A percentile compares a stretch with the other conserved stretches of the same genome.
These are phyloP conservation scores for Udeniomyces megalosporus DNA, from an alignment of 768 basidiomycete species.

Conservation along the genomic window DNA sequence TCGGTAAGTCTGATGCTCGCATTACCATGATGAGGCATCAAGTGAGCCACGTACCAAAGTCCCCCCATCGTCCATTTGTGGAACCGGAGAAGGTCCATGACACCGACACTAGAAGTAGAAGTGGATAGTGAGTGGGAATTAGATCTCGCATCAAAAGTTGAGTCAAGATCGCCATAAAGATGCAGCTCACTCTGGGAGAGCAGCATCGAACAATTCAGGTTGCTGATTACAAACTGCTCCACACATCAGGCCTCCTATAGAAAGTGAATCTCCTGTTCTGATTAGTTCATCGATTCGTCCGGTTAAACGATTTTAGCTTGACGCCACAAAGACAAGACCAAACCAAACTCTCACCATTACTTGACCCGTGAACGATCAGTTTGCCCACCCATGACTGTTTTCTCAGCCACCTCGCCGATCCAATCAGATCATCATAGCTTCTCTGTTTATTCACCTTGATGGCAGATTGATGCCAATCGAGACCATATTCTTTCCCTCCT, in stretches of 20 bases:
- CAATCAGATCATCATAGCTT: constrained; percentile 6
- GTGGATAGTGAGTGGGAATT: too few relatives aligned
- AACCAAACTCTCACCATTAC: constrained; percentile 1
- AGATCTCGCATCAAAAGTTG: not conserved
- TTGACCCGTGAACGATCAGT: constrained; percentile 1
- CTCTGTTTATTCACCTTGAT: not conserved
- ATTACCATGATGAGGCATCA: not conserved
- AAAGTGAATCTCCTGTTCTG: not conserved
- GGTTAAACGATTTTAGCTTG: too few relatives aligned
- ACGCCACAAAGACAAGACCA: too few relatives aligned
- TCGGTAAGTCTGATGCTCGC: not conserved
- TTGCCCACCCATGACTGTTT: not conserved
- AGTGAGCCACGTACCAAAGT: not conserved
- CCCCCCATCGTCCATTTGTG: constrained; percentile 14
- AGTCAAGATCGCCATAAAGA: too few relatives aligned
- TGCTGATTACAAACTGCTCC: constrained; percentile 10
- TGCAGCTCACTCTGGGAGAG: constrained; percentile 15
- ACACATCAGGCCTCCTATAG: constrained; percentile 6
- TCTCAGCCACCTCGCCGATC: constrained; percentile 9
- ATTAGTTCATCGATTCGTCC: too few relatives aligned
- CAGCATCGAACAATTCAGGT: constrained; percentile 7
- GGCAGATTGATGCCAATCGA: constrained; percentile 9
- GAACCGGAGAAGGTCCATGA: constrained; percentile 12
- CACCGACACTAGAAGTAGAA: constrained; percentile 6
- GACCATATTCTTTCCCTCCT: constrained; percentile 13